Evolutionary conservation across 768 basidiomycete species (phyloP).

Genomic region (Leccinum subgranulosum): DNA sequence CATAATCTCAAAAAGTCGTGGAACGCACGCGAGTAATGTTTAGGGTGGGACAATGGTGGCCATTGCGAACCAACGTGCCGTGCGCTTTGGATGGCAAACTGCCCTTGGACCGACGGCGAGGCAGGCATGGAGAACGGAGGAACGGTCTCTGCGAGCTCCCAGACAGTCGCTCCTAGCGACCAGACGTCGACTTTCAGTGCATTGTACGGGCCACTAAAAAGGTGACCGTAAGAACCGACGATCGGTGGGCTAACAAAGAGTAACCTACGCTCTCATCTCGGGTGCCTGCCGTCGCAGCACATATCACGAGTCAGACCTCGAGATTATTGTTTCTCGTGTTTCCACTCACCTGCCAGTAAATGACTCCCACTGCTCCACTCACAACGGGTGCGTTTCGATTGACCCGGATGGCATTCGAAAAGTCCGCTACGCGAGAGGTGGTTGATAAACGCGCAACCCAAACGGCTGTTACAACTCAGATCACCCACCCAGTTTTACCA

Average conservation of each 20-base stretch:
- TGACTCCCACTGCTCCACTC: slow-evolving; percentile 63
- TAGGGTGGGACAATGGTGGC: slow-evolving; percentile 59
- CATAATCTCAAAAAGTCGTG: slow-evolving; percentile 71
- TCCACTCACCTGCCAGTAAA: slow-evolving; percentile 70
- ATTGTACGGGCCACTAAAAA: slow-evolving; percentile 60
- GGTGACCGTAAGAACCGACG: slow-evolving; percentile 7
- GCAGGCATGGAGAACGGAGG: slow-evolving; percentile 62
- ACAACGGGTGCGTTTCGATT: slow-evolving; percentile 46
- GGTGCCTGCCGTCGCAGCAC: slow-evolving; percentile 47
- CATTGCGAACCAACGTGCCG: slow-evolving; percentile 52
- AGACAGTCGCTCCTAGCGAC: slow-evolving; percentile 80
- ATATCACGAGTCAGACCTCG: neutral
- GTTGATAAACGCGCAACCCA: slow-evolving; percentile 1
- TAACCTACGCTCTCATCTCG: slow-evolving; percentile 65
- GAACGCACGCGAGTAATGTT: slow-evolving; percentile 62
- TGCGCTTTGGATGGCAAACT: slow-evolving; percentile 40
- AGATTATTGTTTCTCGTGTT: neutral
- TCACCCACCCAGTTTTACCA: slow-evolving; percentile 70
- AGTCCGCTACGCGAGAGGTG: slow-evolving; percentile 54
- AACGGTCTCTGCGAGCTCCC: slow-evolving; percentile 75
- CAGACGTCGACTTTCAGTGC: slow-evolving; percentile 74
- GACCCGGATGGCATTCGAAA: slow-evolving; percentile 71
- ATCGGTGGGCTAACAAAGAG: too few relatives aligned
- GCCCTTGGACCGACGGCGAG: slow-evolving; percentile 15
- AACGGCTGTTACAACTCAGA: neutral